These are phyloP conservation scores for Phytomonas sp. DNA, from an alignment of 208 protist species.

Conservation along the genomic window DNA sequence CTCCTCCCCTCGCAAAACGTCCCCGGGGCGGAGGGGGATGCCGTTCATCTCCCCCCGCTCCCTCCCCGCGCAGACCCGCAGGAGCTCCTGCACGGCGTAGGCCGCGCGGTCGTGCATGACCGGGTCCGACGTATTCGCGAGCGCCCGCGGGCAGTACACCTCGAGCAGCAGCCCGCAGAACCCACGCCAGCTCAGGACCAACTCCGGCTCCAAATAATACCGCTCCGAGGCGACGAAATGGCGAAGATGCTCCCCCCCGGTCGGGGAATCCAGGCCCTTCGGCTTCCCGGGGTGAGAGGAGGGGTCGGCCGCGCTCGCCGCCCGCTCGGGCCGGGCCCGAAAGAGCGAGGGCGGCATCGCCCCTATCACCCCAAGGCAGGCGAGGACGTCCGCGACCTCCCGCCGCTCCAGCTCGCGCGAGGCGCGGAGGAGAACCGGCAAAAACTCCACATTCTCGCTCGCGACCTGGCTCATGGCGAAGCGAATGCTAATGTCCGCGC, in stretches of 20 bases:
- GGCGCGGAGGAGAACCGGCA: constrained; percentile 61
- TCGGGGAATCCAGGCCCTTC: too few relatives aligned
- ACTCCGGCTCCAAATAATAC: constrained; percentile 30
- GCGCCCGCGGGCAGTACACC: constrained; percentile 58
- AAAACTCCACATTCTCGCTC: constrained; percentile 24
- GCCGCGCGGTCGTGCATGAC: constrained; percentile 78
- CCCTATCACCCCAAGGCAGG: constrained; percentile 68
- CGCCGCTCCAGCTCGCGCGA: constrained; percentile 29
- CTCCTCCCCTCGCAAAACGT: constrained; percentile 55
- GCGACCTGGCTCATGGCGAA: constrained; percentile 52
- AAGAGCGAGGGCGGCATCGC: constrained; percentile 26
- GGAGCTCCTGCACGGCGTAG: constrained; percentile 78
- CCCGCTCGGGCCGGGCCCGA: too few relatives aligned
- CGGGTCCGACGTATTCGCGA: constrained; percentile 67
- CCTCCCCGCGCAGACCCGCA: constrained; percentile 52
- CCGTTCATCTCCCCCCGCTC: constrained; percentile 34
- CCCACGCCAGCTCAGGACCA: constrained; percentile 56
- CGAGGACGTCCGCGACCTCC: constrained; percentile 29
- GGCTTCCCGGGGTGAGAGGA: too few relatives aligned
- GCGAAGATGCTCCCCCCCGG: too few relatives aligned
- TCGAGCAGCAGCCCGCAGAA: constrained; percentile 54
- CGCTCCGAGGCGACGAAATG: too few relatives aligned
- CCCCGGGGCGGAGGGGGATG: constrained; percentile 28
- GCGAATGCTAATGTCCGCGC: constrained; percentile 20
- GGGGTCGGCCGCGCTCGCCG: too few relatives aligned